Evolutionary conservation across 2,329 filamentous ascomycete species (phyloP), one percentile per base, ranked within the genome.

Genomic region (Amylocarpus encephaloides): DNA sequence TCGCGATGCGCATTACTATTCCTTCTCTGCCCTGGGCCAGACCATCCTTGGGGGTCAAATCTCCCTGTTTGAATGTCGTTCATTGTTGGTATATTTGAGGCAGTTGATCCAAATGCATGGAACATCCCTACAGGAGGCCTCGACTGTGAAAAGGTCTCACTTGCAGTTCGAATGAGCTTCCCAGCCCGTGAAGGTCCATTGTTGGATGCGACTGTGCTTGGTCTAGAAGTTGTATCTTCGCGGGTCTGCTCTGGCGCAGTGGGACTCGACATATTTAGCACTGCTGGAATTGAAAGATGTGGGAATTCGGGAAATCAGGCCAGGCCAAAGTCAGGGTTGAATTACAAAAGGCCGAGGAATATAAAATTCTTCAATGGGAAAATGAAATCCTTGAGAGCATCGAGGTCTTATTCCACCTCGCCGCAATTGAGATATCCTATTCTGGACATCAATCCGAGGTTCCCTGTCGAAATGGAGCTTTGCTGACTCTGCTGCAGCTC

Each of bases 61-160:
- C 54, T 60, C 11, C 58, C 58, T 6, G 46, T 51, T 38, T 57
- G 46, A n/a, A 58, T 58, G 36, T 60, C 58, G 19, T 55, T 51
- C 29, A 58, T 32, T 2, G 53, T 50, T 15, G 58, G 58, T 10
- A 60, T 51, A 34, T 53, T 54, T 11, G 56, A 60, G 9, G 38
- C 56, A 4, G 55, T 49, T 11, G 49, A 48, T 11, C 58, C 56
- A 48, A 56, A 58, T 2, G 56, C 58, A 39, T 55, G 54, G 47
- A 58, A 58, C 51, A 60, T 58, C 22, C 58, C 58, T 15, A 58
- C 54, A 1, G 58, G 56, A 9, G 52, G 54, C 29, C 58, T 51
- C 5, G 54, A 58, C 39, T 53, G 40, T 30, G 45, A 44, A 46
- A 59, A 59, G 4, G 55, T 50, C 43, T 51, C 45, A 12, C 39